Base-by-base conservation (phyloP, 495 filamentous ascomycete genomes). In the Echria macrotheca region DNA sequence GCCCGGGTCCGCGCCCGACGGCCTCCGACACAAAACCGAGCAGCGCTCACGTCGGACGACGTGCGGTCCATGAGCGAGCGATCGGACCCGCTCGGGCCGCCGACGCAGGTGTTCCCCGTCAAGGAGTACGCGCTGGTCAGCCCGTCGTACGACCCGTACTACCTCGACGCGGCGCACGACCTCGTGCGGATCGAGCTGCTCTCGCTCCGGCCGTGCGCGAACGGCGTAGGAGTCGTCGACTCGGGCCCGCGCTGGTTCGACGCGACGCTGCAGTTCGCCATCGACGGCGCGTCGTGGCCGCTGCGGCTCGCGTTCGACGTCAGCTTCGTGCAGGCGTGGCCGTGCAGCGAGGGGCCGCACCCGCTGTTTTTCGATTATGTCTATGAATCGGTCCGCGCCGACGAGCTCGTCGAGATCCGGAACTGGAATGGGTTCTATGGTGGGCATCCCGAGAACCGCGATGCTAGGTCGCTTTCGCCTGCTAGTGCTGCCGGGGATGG, bases 311-410 rank as follows among this genome's bases (percentile, higher is more conserved):
- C 67, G 19, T 83, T 78, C 52, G 77, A 88, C 59, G 82, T 86
- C 18, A 72, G 72, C 28, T 88, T 85, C 56, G 73, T 88, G 50
- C 60, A 67, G 26, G 81, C 82, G 2, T 84, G 76, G 66, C 81
- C 84, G 14, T 88, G 84, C 61, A 67, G 72, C n/a, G 71, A 77
- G 35, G 84, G 84, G 2, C 84, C 82, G 22, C 84, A 88, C 49
- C 74, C 79, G 14, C 68, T 88, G 25, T 86, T 84, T 54, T 83
- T 75, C 55, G 83, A 86, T 52, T 87, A 85, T 57, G 65, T 69
- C 1, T 79, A 78, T 57, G 67, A 69, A 44, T 55, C 61, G 12
- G 73, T 81, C 21, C 70, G 71, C 37, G 78, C 73, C 0, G 80
- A 84, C 52, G 72, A 80, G 39, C 65, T 88, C 4, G 73, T 84